Evolutionary conservation across 192 early-diverging fungal species (phyloP), one percentile per base, ranked within the genome.

Genomic region (Chytriomyces hyalinus): DNA sequence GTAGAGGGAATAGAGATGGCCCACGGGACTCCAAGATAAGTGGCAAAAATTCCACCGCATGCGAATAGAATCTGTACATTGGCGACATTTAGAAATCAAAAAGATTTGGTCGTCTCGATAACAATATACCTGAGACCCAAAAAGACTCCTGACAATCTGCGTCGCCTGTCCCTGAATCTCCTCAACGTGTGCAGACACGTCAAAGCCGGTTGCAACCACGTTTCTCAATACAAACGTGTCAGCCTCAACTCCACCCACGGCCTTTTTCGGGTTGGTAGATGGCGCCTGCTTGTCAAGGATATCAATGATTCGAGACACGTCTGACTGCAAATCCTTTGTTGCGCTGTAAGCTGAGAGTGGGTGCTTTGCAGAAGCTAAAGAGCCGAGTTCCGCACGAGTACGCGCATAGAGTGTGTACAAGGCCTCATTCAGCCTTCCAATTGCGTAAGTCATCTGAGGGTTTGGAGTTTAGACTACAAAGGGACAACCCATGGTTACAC

Each of bases 401-500:
- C 75, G 76, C 60, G 80, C 68, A 75, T 73, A 77, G 1, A 83
- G 65, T 7, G 65, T 60, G 65, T 75, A 66, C 13, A 81, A 64
- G 17, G 80, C 84, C 60, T 85, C 81, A 70, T 85, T 85, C 48
- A 83, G 53, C 62, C 78, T 80, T 48, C 84, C 84, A 28, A 81
- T 63, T 6, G 78, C 72, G 60, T 85, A 83, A 15, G 78, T 79
- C 84, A 85, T 85, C 80, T 81, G 28, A 47, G 10, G 17, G 47
- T 20, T 15, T 65, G 64, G 64, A 13, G 15, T 65, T 13, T 26
- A 59, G 57, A 59, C 2, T n/a, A 22, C 15, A 22, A 59, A 0
- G 22, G 17, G 17, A n/a, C 28, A 36, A 36, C 28, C 28, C 28
- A 61, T 28, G 10, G 50, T 28, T 11, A 10, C 2, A 36, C 79